Conservation (phyloP, 768 basidiomycete genomes). For the Lentinula aciculospora region DNA sequence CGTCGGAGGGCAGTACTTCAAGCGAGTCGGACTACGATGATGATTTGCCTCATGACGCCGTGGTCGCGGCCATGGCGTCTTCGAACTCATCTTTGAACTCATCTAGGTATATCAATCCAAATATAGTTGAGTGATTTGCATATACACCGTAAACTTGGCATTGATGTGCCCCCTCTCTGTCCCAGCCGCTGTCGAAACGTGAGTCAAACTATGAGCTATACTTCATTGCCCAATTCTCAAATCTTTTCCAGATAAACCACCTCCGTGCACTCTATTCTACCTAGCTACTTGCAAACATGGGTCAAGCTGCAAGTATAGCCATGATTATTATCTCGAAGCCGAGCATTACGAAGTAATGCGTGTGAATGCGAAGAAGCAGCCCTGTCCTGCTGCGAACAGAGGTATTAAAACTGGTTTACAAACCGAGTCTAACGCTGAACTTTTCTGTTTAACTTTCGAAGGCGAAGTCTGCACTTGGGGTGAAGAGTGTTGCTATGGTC, state of each 20-base stretch:
- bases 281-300: slow-evolving; percentile 57
- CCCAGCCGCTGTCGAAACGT: slow-evolving; percentile 61
- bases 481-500: slow-evolving; percentile 52
- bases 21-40: slow-evolving; percentile 6
- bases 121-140: slow-evolving; percentile 36
- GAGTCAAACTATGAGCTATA: slow-evolving; percentile 19
- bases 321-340: slow-evolving; percentile 52
- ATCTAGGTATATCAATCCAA: slow-evolving; percentile 33
- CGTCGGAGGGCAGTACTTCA: slow-evolving; percentile 11
- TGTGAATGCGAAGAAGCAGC: slow-evolving; percentile 53
- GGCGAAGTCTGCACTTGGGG: slow-evolving; percentile 55
- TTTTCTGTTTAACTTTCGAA: slow-evolving; percentile 18
- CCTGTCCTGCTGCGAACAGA: slow-evolving; percentile 55
- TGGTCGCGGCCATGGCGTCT: slow-evolving; percentile 4
- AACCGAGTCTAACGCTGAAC: not conserved
- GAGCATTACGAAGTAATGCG: slow-evolving; percentile 51
- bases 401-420: slow-evolving; percentile 27
- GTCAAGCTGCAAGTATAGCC: slow-evolving; percentile 51
- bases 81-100: not conserved
- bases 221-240: not conserved
- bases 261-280: slow-evolving; percentile 66
- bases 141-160: slow-evolving; percentile 10
- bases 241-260: slow-evolving; percentile 44
- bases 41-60: slow-evolving; percentile 3
- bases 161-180: slow-evolving; percentile 11